Percentiles rank a stretch among this genome's conserved stretches.
phyloP scores from a whole-genome alignment of 768 basidiomycete species.

The Pholiota molesta region DNA sequence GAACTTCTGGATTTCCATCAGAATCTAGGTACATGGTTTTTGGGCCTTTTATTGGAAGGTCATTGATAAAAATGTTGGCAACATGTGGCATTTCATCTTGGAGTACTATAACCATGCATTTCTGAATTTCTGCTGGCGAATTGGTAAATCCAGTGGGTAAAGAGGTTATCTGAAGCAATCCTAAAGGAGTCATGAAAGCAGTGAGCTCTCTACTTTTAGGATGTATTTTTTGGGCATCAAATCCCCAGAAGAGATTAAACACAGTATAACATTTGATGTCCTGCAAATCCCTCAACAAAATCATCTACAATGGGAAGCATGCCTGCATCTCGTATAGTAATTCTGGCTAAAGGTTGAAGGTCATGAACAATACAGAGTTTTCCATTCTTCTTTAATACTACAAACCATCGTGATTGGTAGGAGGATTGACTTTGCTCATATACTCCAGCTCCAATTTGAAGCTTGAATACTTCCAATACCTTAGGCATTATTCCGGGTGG shows the following conservation, averaged over 20 bases:
- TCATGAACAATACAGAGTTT: slow-evolving; percentile 39
- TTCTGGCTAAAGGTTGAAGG: slow-evolving; percentile 39
- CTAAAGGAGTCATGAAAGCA: slow-evolving; percentile 41
- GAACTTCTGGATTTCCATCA: slow-evolving; percentile 22
- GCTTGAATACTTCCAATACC: slow-evolving; percentile 31
- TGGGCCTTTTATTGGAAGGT: slow-evolving; percentile 35
- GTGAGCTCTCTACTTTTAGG: slow-evolving; percentile 33
- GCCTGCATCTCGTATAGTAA: slow-evolving; percentile 40
- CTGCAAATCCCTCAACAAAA: slow-evolving; percentile 33
- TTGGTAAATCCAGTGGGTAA: slow-evolving; percentile 46
- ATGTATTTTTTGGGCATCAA: slow-evolving; percentile 32
- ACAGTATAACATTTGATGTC: slow-evolving; percentile 27
- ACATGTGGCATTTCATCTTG: slow-evolving; percentile 29
- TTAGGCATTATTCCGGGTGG: slow-evolving; percentile 33
- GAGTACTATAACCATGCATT: slow-evolving; percentile 27
- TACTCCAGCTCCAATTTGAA: slow-evolving; percentile 36
- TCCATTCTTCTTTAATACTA: slow-evolving; percentile 38
- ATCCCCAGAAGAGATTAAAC: slow-evolving; percentile 39
- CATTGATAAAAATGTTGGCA: slow-evolving; percentile 32
- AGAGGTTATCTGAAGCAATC: slow-evolving; percentile 31
- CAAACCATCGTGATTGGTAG: slow-evolving; percentile 41
- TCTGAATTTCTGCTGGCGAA: slow-evolving; percentile 36
- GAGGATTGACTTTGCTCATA: slow-evolving; percentile 39
- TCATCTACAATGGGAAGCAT: slow-evolving; percentile 35
- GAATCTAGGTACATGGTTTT: slow-evolving; percentile 29